Conservation (phyloP, 1,139 yeast species). For the Pichia inconspicua region DNA sequence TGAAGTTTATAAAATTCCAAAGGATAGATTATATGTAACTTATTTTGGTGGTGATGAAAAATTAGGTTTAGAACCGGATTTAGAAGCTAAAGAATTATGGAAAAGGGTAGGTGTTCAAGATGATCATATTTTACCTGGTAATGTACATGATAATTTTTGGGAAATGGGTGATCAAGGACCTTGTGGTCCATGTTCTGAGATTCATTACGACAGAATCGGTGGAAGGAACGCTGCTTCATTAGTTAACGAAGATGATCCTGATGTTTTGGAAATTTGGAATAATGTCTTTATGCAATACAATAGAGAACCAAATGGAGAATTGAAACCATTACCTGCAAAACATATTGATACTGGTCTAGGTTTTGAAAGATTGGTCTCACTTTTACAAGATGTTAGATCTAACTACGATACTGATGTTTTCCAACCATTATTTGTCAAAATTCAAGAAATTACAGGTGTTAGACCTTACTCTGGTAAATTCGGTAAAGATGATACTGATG, state of each 20-base stretch:
- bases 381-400: constrained; percentile 81
- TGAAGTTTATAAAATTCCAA: constrained; percentile 66
- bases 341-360: constrained; percentile 99
- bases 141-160: constrained; percentile 92
- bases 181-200: constrained; percentile 98
- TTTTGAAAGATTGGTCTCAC: constrained; percentile 91
- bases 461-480: constrained; percentile 88
- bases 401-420: constrained; percentile 97
- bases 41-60: constrained; percentile 89
- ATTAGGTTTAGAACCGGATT: constrained; percentile 84
- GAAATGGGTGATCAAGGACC: constrained; percentile 99
- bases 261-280: constrained; percentile 96
- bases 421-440: constrained; percentile 73
- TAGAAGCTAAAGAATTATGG: constrained; percentile 90
- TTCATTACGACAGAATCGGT: constrained; percentile 96
- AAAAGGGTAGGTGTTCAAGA: constrained; percentile 78
- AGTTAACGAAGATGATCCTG: constrained; percentile 95
- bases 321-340: constrained; percentile 80
- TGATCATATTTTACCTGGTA: constrained; percentile 88
- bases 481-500: constrained; percentile 86
- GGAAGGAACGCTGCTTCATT: constrained; percentile 88
- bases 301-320: constrained; percentile 81
- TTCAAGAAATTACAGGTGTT: constrained; percentile 88
- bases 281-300: constrained; percentile 93
- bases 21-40: constrained; percentile 81